Evolutionary conservation across 495 filamentous ascomycete species (phyloP).

Genomic region (Aspergillus nanangensis): DNA sequence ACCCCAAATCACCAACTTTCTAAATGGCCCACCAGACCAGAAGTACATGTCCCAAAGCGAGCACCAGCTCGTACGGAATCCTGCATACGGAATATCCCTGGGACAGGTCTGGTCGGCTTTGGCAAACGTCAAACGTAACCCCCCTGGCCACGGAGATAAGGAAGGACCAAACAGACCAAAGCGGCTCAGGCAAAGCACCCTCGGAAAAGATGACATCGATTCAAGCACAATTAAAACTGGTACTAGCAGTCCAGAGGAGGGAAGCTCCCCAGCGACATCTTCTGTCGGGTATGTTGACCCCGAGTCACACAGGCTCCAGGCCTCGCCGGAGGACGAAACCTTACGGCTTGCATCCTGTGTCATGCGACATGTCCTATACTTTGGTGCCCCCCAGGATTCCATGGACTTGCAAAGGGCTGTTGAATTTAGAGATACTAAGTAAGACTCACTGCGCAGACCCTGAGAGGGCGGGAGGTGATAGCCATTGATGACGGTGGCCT

Average conservation of each 20-base stretch:
- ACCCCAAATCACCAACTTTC: constrained; percentile 5
- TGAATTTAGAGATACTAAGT: constrained; percentile 17
- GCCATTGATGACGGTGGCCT: constrained; percentile 18
- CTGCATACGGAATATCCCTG: constrained; percentile 6
- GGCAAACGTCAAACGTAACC: constrained; percentile 13
- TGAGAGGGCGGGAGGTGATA: constrained; percentile 3
- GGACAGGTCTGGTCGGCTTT: constrained; percentile 15
- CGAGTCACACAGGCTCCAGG: background rate
- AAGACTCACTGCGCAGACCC: constrained; percentile 8
- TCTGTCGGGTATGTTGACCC: constrained; percentile 13
- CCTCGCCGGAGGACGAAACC: constrained; percentile 13
- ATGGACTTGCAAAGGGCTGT: constrained; percentile 3
- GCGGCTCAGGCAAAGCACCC: constrained; percentile 5
- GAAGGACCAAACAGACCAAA: constrained; percentile 5
- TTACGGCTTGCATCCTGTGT: constrained; percentile 17
- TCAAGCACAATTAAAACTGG: constrained; percentile 11
- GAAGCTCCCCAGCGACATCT: constrained; percentile 4
- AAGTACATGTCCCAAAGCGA: constrained; percentile 9
- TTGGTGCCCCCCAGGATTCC: constrained; percentile 11
- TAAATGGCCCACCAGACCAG: constrained; percentile 8
- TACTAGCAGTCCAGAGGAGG: constrained; percentile 11
- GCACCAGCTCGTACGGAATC: constrained; percentile 9
- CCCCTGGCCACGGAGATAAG: background rate
- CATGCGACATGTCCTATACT: constrained; percentile 18
- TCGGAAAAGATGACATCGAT: constrained; percentile 8